These are phyloP conservation scores for Hypoxylon fragiforme DNA, from an alignment of 495 filamentous ascomycete species.

Conservation along the genomic window DNA sequence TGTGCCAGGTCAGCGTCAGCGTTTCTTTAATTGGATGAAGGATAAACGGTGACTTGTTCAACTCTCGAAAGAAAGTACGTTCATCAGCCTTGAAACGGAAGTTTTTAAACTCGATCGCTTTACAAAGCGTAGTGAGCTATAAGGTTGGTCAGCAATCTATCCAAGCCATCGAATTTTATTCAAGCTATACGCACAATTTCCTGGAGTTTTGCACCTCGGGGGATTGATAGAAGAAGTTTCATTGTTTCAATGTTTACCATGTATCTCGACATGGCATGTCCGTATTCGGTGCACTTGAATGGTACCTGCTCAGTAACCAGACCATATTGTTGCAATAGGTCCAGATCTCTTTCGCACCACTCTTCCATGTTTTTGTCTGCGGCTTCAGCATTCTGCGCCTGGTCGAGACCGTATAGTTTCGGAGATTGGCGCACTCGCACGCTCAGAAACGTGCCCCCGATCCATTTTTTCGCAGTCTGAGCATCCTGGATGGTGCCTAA, in stretches of 20 bases:
- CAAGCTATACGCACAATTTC: conserved; percentile 63
- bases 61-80: conserved; percentile 73
- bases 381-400: conserved; percentile 47
- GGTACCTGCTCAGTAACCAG: conserved; percentile 56
- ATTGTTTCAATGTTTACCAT: conserved; percentile 92
- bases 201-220: conserved; percentile 61
- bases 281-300: conserved; percentile 74
- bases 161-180: background rate
- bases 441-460: conserved; percentile 83
- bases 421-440: conserved; percentile 83
- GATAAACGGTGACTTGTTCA: conserved; percentile 75
- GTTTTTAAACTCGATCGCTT: conserved; percentile 66
- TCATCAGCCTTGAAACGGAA: conserved; percentile 75
- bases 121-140: conserved; percentile 66
- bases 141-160: conserved; percentile 38
- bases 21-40: conserved; percentile 82
- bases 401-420: conserved; percentile 67
- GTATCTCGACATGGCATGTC: conserved; percentile 90
- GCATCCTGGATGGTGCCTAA: conserved; percentile 76
- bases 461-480: conserved; percentile 77
- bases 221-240: conserved; percentile 70
- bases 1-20: conserved; percentile 71
- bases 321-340: conserved; percentile 62
- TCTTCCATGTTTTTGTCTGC: conserved; percentile 71
- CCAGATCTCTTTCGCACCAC: conserved; percentile 81